Evolutionary conservation across 345 rosid species (phyloP), one percentile per base, ranked within the genome.

Genomic region (Raphanus raphanistrum): DNA sequence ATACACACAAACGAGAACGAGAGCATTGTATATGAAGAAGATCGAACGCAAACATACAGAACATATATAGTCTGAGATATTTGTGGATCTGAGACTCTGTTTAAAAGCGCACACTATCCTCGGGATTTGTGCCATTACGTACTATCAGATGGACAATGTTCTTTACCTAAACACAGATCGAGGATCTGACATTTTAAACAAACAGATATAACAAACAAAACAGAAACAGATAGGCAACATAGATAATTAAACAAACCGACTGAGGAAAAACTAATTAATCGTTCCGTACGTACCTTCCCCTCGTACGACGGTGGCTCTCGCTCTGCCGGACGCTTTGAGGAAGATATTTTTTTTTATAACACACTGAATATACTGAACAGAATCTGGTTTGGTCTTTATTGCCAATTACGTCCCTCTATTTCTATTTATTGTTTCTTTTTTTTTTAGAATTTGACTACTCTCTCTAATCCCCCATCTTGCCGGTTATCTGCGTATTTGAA

Each of bases 81-180:
- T 7, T 50, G 43, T 27, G 69, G 64, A 76, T 76, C 80, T 69
- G 64, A 35, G 36, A n/a, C 13, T 55, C 10, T 48, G 15, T 48
- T n/a, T 8, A 9, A 74, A 74, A 52, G 66, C 35, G n/a, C 43
- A 26, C 62, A 9, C 38, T 9, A 12, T 35, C 38, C 8, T 43
- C 65, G 55, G 29, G 41, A 31, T 73, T 26, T 41, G 4, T 35
- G 17, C 3, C 10, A 4, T 5, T 5, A 25, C 3, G 50, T 43
- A 10, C 5, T 9, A 2, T 36, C 7, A 10, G 8, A 25, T 48
- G 4, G 1, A 59, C 21, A 45, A 21, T 21, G 1, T 7, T 36
- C 60, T 31, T 0, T 41, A 21, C 2, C 43, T 54, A 17, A 63
- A 32, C 55, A 25, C 70, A 73, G 77, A 74, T 74, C 71, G 21